Evolutionary conservation across 2,329 filamentous ascomycete genomes (phyloP), one percentile per base, ranked within the genome.

Genomic region (Hirsutella rhossiliensis): DNA sequence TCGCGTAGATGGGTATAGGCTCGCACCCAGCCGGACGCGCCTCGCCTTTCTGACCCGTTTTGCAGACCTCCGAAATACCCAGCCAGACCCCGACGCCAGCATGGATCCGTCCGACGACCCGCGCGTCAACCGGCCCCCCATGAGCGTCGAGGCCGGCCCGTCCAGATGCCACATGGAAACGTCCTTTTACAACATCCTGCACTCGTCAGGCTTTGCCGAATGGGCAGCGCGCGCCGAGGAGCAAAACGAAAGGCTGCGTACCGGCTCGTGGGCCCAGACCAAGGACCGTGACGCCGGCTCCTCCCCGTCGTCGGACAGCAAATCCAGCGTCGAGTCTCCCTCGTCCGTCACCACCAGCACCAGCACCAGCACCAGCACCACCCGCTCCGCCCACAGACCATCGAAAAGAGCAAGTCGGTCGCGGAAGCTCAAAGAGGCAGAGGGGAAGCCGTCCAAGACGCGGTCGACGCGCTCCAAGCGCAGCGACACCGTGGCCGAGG

Each of bases 161-260:
- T 46, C 45, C 18, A 40, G 45, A 27, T 48, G 47, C 31, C 43
- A 47, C 23, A 47, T 48, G 45, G 42, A 48, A 20, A 42, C 47
- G 9, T 48, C 47, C 19, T 47, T 48, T 19, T 37, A 43, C 29
- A 47, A 18, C 45, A 45, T 48, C 12, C 20, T 47, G 5, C 42
- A 48, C 29, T 38, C 37, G 11, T 43, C 43, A 17, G 47, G 47
- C n/a, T 45, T 48, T 27, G 45, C 43, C 12, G 47, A 48, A 30
- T 48, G 47, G 47, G 47, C 45, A 6, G 45, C 47, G n/a, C 45
- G 45, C 6, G 45, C 45, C 45, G 43, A 47, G 23, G 31, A 27
- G 9, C 45, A 47, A 23, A 47, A 47, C 31, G 37, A 40, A 19
- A 38, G 28, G 17, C 34, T 45, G 18, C 29, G 43, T 4, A 43